Evolutionary conservation across 2,329 filamentous ascomycete species (phyloP).

Genomic region (Thyridium curvatum): DNA sequence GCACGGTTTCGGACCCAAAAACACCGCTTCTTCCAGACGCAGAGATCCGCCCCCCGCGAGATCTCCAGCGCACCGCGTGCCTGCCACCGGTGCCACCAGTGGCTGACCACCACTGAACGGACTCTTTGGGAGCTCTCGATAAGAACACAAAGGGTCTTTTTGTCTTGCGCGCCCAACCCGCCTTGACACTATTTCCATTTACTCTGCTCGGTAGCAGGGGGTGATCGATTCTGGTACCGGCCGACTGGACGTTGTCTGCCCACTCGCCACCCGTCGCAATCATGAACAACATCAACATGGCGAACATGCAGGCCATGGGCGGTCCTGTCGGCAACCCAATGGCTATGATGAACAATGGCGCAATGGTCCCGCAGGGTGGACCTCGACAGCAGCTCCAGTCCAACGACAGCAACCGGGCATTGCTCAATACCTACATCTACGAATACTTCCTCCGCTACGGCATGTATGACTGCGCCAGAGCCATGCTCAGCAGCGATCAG

Average conservation of each 20-base stretch:
- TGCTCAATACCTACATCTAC: constrained; percentile 84
- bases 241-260: constrained; percentile 24
- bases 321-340: constrained; percentile 58
- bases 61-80: too few relatives aligned
- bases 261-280: constrained; percentile 11
- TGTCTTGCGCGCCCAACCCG: background rate
- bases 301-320: constrained; percentile 63
- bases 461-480: constrained; percentile 77
- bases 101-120: too few relatives aligned
- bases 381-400: constrained; percentile 32
- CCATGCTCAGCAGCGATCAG: constrained; percentile 61
- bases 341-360: constrained; percentile 62
- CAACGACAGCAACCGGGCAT: constrained; percentile 42
- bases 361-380: constrained; percentile 22
- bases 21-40: too few relatives aligned
- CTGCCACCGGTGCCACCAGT: too few relatives aligned
- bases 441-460: constrained; percentile 84
- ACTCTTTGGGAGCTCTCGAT: too few relatives aligned
- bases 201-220: too few relatives aligned
- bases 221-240: background rate
- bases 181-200: background rate
- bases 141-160: too few relatives aligned
- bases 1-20: too few relatives aligned
- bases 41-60: too few relatives aligned
- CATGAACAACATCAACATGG: constrained; percentile 64